Evolutionary conservation across 2,329 filamentous ascomycete genomes (phyloP).

Genomic region (Botrytis sinoallii): DNA sequence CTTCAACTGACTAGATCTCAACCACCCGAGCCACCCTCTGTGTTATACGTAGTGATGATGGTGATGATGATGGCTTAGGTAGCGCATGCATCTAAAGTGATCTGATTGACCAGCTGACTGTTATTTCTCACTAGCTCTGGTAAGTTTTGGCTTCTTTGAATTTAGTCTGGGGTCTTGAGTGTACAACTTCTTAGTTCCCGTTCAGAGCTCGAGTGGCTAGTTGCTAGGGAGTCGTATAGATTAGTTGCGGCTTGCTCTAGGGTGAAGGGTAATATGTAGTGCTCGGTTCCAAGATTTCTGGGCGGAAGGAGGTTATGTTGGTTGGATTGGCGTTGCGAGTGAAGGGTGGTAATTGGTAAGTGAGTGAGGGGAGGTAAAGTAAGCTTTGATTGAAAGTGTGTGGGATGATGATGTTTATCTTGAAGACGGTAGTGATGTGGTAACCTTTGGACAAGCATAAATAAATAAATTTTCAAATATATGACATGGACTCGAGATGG

Average conservation of each 20-base stretch:
- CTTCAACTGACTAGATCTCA: background rate
- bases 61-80: slow-evolving; percentile 2
- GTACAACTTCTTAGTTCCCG: slow-evolving; percentile 1
- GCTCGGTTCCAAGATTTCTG: background rate
- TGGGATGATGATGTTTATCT: background rate
- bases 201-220: background rate
- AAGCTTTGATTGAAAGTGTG: background rate
- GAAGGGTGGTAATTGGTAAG: background rate
- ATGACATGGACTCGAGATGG: background rate
- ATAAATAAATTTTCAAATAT: background rate
- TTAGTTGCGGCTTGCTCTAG: slow-evolving; percentile 5
- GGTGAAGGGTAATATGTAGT: background rate
- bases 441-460: background rate
- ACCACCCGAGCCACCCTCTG: background rate
- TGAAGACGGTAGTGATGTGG: background rate
- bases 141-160: background rate
- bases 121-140: slow-evolving; percentile 1
- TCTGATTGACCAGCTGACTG: slow-evolving; percentile 1
- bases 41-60: slow-evolving; percentile 3
- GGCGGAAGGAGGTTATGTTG: background rate
- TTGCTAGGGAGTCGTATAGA: slow-evolving; percentile 1
- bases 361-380: background rate
- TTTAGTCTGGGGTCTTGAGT: background rate
- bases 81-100: slow-evolving; percentile 2
- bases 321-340: background rate